Conservation (phyloP, 1,284 basidiomycete genomes). For the Rhodotorula sp. region DNA sequence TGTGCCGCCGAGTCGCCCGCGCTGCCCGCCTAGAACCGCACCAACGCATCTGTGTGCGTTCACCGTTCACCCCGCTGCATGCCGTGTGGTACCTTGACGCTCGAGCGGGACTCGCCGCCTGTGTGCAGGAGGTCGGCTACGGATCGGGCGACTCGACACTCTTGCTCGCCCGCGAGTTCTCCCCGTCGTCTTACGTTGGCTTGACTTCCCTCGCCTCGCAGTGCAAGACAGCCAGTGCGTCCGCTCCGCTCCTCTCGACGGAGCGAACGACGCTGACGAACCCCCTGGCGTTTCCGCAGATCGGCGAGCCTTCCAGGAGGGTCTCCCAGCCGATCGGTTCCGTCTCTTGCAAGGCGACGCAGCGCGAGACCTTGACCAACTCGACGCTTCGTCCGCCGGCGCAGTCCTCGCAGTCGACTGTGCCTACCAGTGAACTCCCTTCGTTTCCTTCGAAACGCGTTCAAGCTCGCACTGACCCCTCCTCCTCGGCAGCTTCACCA, state of each 20-base stretch:
- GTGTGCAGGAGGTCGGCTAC: constrained; percentile 25
- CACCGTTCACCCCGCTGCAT: too few species aligned
- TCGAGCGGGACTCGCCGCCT: too few species aligned
- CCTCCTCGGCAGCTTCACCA: constrained; percentile 12
- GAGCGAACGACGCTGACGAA: not conserved
- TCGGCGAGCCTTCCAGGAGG: not conserved
- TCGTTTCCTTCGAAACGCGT: too few species aligned
- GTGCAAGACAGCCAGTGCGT: constrained; percentile 7
- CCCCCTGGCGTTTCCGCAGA: not conserved
- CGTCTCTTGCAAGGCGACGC: constrained; percentile 17
- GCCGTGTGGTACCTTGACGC: too few species aligned
- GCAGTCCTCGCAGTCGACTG: constrained; percentile 24
- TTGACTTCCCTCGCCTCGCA: constrained; percentile 12
- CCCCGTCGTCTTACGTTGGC: constrained; percentile 4
- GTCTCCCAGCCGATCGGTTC: not conserved
- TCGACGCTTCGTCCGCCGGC: not conserved
- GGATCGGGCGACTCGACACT: constrained; percentile 30
- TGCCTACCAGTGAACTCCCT: constrained; percentile 22
- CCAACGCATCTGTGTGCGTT: constrained; percentile 12
- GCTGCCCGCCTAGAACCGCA: constrained; percentile 1
- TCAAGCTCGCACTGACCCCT: too few species aligned
- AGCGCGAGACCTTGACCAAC: not conserved
- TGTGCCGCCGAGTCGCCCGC: constrained; percentile 19
- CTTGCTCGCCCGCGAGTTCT: constrained; percentile 15
- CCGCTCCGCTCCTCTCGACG: not conserved